Base-by-base conservation (phyloP, 768 basidiomycete species). In the Pleurotus giganteus region DNA sequence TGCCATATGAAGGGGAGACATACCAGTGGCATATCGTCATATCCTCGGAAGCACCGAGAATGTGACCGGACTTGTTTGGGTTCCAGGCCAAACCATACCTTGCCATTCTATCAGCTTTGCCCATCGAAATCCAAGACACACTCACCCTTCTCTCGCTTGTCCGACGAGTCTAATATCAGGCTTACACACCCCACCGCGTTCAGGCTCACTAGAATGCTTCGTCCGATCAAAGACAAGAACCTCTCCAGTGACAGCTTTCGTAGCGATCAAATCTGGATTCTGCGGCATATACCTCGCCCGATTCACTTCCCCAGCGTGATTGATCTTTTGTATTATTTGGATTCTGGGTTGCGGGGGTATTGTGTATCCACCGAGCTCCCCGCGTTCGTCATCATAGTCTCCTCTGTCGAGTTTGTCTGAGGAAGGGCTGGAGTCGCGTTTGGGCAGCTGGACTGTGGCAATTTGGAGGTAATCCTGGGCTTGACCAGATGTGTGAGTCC, bases 201-300 rank as follows among this genome's bases (percentile, higher is more conserved):
- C 89, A 2, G 96, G 94, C 64, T 96, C 91, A 61, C 88, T 95
- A 50, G 94, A 83, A 69, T 98, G 96, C 71, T 97, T 98, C 31
- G 97, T 98, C 56, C 97, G 76, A 71, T 99, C 97, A 71, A 98
- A 99, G n/a, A 99, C 74, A 55, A 89, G 75, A 2, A 98, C 92
- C 59, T 97, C 92, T 12, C 96, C 97, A 4, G 83, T 85, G 6
- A 94, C 82, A 19, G 94, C 80, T 70, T 98, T 98, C 9, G 96
- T 98, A 12, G 97, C 97, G 60, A 99, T 90, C 61, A 99, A 71
- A 72, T 98, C 92, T 1, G 94, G 91, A 65, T 98, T 99, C 71
- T 98, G 96, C 4, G 97, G 97, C 95, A 98, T 98, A 70, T 98
- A 99, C 50, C 97, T 85, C 57, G 97, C 97, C 41, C 94, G 78